Evolutionary conservation across 371 early-diverging fungal genomes (phyloP), one percentile per base, ranked within the genome.

Genomic region (Chytridium lagenaria): DNA sequence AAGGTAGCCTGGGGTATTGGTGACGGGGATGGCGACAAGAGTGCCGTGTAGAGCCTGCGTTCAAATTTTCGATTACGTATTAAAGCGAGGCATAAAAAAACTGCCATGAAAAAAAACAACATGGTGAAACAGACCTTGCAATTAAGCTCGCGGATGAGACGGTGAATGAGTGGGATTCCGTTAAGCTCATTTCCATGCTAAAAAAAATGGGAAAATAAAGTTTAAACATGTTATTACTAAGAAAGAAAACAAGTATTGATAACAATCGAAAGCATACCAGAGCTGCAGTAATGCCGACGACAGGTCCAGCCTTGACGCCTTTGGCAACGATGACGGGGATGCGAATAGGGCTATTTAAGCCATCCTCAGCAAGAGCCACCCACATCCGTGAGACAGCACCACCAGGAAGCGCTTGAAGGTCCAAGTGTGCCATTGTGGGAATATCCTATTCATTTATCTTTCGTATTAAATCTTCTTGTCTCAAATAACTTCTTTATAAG

Each of bases 131-230:
- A 10, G 12, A 59, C 70, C 63, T 61, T 70, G 70, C 70, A 70
- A 57, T 89, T 84, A 16, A 93, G 84, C 66, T 92, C 93, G 7
- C 85, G 81, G 26, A 90, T 80, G 3, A 73, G 33, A 51, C 90
- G 87, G 74, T 93, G 93, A 40, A 92, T 92, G 69, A 90, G 82
- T 16, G 92, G 92, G 33, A 93, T 91, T 33, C 93, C 93, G 69
- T 93, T 93, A 67, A 93, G 80, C 73, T 93, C 93, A 36, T 72
- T 72, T 22, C 73, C 73, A 37, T 72, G 73, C 72, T 71, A 49
- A 3, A 31, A 33, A 61, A 61, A 31, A 61, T 33, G 2, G 7
- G 3, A 31, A 61, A 37, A 34, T 10, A 44, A 7, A 7, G 19
- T 44, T 19, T 44, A 7, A 44, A 44, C 44, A 44, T 12, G 19